These are phyloP conservation scores for Mortierella sp. DNA, from an alignment of 371 early-diverging fungal species.

Conservation along the genomic window DNA sequence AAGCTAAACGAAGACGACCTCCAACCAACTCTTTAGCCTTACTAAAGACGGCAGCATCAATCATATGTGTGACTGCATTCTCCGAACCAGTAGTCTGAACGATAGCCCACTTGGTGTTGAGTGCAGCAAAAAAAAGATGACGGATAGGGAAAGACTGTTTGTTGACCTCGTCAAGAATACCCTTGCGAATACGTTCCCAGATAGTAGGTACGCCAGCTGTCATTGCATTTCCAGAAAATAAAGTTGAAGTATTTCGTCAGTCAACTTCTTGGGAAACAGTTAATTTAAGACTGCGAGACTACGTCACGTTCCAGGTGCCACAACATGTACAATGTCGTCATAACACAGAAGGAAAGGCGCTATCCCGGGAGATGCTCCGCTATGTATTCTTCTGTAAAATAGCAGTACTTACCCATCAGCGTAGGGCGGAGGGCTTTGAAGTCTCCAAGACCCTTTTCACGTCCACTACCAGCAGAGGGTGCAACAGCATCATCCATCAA, in stretches of 20 bases:
- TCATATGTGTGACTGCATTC: constrained; percentile 73
- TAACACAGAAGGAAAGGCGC: background rate
- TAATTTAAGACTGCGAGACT: too few relatives aligned
- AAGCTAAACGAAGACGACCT: constrained; percentile 82
- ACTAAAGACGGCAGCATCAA: constrained; percentile 85
- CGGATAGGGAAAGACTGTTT: constrained; percentile 69
- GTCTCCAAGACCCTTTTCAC: constrained; percentile 91
- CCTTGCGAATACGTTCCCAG: constrained; percentile 90
- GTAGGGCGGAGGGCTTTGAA: constrained; percentile 89
- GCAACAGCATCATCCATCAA: constrained; percentile 85
- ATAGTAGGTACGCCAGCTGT: constrained; percentile 89
- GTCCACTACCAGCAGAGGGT: constrained; percentile 59
- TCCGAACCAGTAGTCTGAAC: constrained; percentile 65
- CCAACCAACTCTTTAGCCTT: constrained; percentile 86
- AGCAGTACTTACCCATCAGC: constrained; percentile 70
- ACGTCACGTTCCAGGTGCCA: background rate
- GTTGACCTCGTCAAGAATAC: constrained; percentile 77
- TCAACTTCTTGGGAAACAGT: background rate
- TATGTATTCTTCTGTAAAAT: background rate
- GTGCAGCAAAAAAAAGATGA: constrained; percentile 71
- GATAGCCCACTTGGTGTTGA: constrained; percentile 80
- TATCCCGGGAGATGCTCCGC: background rate
- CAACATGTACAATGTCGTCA: background rate
- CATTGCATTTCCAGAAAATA: background rate
- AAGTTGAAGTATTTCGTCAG: background rate